Conservation (phyloP, 2,329 filamentous ascomycete genomes). For the Phialophora expanda region DNA sequence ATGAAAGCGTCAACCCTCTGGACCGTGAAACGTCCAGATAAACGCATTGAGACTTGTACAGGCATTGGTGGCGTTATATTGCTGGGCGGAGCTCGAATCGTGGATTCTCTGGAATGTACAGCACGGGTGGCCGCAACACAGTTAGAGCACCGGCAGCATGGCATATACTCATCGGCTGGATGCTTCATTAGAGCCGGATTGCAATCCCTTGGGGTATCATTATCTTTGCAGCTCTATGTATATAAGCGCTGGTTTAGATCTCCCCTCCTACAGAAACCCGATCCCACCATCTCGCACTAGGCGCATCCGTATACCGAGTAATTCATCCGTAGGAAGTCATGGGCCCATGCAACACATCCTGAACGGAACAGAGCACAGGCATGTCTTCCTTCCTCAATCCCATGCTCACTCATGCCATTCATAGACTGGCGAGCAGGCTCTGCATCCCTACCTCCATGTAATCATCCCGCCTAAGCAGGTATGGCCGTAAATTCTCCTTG, state of each 20-base stretch:
- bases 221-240: neutral
- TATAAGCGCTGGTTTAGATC: neutral
- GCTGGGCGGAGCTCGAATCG: neutral
- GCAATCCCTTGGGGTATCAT: slow-evolving; percentile 5
- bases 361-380: neutral
- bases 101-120: neutral
- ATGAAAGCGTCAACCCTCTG: neutral
- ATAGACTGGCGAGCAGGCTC: slow-evolving; percentile 66
- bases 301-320: neutral
- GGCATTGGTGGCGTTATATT: slow-evolving; percentile 16
- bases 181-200: neutral
- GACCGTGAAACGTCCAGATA: neutral
- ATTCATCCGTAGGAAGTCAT: neutral
- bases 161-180: neutral
- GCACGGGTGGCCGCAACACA: neutral
- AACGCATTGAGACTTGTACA: neutral
- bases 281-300: no score
- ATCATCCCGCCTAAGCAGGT: slow-evolving; percentile 85
- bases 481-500: slow-evolving; percentile 78
- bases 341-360: no score
- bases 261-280: neutral
- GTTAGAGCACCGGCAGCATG: neutral
- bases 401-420: neutral
- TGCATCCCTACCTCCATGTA: slow-evolving; percentile 80
- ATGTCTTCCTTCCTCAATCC: neutral